Base-by-base conservation (phyloP, 2,329 filamentous ascomycete species). In the Paradendryphiella salina region DNA sequence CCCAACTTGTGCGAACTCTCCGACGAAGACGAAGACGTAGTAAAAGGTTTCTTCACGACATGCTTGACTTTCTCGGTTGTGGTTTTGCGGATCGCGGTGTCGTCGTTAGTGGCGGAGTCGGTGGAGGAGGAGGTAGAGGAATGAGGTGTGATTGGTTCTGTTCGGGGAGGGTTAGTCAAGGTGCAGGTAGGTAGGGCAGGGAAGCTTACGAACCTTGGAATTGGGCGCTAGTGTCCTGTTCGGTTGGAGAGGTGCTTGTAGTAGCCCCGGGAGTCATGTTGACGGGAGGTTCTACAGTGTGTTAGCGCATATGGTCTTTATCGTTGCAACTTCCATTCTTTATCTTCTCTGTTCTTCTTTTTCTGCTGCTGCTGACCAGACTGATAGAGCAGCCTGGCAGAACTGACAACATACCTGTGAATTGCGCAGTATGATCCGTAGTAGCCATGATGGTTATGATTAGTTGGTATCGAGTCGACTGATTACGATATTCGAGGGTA, bases 11-110 rank as follows among this genome's bases (percentile, higher is more conserved):
- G 31, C 23, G 48, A 41, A n/a, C 9, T 6, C 3, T 31, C n/a
- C 17, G 38, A 31, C 7, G 23, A 7, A 11, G 20, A 34, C 1
- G 32, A 37, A 4, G 33, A 29, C 0, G 17, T 21, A 3, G 20
- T 26, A 21, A 55, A 55, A 11, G 52, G 52, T 21, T 52, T 55
- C 39, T 55, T 55, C n/a, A 54, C 17, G 13, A n/a, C 43, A 5
- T 54, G 39, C 13, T 52, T 54, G 18, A 54, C 26, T n/a, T 54
- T 54, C 17, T 52, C 39, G 17, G 39, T 35, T 2, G 44, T 41
- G 1, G 43, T 43, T n/a, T 52, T 52, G 14, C 46, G 38, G 6
- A 29, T 17, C 13, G 17, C 13, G 18, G 10, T 17, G 10, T 23
- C 13, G 13, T 20, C 32, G 14, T 32, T 17, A 5, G 37, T 14